phyloP scores from a whole-genome alignment of 441 rosid species.

The Gossypium davidsonii region DNA sequence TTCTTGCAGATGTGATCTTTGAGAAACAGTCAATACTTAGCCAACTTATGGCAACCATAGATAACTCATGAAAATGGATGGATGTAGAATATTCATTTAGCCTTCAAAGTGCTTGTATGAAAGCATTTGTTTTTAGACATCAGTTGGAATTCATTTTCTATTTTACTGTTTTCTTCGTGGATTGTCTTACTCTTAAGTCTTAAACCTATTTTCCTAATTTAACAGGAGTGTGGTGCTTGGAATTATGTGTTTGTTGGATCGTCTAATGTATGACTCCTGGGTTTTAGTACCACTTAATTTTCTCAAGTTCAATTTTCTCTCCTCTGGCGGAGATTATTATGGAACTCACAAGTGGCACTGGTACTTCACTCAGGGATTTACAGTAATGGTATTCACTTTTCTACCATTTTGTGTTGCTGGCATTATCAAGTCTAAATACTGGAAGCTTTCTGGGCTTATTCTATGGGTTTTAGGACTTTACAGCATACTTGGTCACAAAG shows the following conservation, averaged over 20 bases:
- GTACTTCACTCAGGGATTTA: constrained; percentile 91
- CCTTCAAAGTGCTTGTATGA: neutral
- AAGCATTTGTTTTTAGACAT: neutral
- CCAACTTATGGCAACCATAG: neutral
- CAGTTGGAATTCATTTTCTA: constrained; percentile 3
- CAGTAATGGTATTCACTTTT: constrained; percentile 81
- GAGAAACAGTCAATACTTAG: neutral
- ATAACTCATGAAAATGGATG: neutral
- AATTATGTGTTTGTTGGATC: constrained; percentile 55
- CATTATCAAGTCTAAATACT: constrained; percentile 44
- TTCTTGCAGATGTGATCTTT: neutral
- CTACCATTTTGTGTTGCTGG: constrained; percentile 69
- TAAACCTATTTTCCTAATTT: constrained; percentile 14
- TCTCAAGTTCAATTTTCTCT: constrained; percentile 86
- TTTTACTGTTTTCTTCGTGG: neutral
- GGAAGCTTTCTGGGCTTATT: constrained; percentile 72
- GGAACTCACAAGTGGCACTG: constrained; percentile 98
- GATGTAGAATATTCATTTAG: neutral
- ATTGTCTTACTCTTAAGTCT: neutral
- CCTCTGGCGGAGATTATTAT: constrained; percentile 86
- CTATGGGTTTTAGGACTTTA: constrained; percentile 70
- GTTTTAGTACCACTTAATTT: constrained; percentile 82
- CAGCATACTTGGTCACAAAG: constrained; percentile 81
- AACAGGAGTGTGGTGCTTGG: constrained; percentile 67
- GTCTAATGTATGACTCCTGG: constrained; percentile 79